Percentiles rank a stretch among this genome's conserved stretches.
Conservation (phyloP, 2,329 filamentous ascomycete species). For the Aspergillus luchuensis region DNA sequence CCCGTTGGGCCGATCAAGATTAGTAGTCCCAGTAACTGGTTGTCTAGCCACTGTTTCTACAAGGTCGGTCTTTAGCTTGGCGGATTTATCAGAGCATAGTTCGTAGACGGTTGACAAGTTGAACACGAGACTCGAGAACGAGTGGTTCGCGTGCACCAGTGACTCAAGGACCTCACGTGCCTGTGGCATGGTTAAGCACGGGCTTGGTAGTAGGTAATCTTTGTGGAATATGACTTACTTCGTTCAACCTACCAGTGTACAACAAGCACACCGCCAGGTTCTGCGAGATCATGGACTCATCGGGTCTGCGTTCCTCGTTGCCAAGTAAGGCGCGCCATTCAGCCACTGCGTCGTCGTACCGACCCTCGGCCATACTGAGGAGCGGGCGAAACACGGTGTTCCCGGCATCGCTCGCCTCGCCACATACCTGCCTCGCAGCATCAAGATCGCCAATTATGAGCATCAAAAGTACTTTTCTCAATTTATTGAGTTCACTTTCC, state of each 20-base stretch:
- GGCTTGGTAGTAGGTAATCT: background rate
- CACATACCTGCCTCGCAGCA: constrained; percentile 62
- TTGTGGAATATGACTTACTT: constrained; percentile 52
- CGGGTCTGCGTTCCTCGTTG: constrained; percentile 45
- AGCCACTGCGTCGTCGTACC: constrained; percentile 65
- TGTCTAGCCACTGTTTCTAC: constrained; percentile 68
- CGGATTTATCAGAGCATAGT: constrained; percentile 77
- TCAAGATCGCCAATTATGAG: constrained; percentile 76
- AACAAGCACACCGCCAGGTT: constrained; percentile 83
- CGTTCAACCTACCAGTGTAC: constrained; percentile 74
- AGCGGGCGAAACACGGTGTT: constrained; percentile 58
- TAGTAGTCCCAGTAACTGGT: constrained; percentile 55
- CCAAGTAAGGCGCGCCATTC: constrained; percentile 61
- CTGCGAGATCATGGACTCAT: constrained; percentile 72
- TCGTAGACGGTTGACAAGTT: constrained; percentile 92
- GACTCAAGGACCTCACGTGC: constrained; percentile 68
- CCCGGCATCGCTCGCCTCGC: constrained; percentile 41
- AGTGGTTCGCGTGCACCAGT: constrained; percentile 62
- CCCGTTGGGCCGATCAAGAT: constrained; percentile 70
- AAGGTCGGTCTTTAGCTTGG: constrained; percentile 68
- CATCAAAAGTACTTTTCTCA: constrained; percentile 66
- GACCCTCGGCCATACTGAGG: constrained; percentile 74
- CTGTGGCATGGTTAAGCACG: constrained; percentile 39
- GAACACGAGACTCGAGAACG: constrained; percentile 80
- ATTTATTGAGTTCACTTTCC: constrained; percentile 35